These are phyloP conservation scores for Neofusicoccum umdonicola DNA, from an alignment of 2,329 filamentous ascomycete genomes.

Conservation along the genomic window DNA sequence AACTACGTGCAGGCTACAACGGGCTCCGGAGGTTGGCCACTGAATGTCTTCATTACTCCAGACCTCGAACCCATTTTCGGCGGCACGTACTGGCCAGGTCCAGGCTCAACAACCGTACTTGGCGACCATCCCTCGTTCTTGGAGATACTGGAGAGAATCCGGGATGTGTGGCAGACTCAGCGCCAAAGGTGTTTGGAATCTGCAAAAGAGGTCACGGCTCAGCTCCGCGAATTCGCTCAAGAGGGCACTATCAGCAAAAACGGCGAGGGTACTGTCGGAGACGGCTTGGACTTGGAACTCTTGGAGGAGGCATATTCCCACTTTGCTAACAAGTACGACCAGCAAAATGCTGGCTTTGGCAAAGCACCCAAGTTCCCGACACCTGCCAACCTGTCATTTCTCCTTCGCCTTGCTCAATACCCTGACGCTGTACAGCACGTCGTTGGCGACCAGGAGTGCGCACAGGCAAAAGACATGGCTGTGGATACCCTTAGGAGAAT, in stretches of 20 bases:
- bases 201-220: constrained; percentile 75
- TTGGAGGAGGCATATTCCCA: constrained; percentile 85
- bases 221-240: constrained; percentile 82
- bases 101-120: constrained; percentile 55
- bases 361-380: constrained; percentile 84
- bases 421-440: constrained; percentile 74
- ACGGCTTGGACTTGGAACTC: constrained; percentile 82
- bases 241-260: constrained; percentile 67
- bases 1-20: constrained; percentile 95
- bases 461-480: constrained; percentile 73
- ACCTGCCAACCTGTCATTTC: constrained; percentile 77
- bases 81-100: constrained; percentile 91
- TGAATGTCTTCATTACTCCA: constrained; percentile 95
- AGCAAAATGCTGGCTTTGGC: constrained; percentile 72
- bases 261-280: constrained; percentile 46
- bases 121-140: constrained; percentile 70
- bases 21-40: constrained; percentile 85
- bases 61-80: constrained; percentile 92
- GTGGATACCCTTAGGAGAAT: constrained; percentile 78
- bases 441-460: constrained; percentile 78
- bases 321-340: constrained; percentile 78
- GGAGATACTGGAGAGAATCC: constrained; percentile 75
- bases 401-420: constrained; percentile 72
- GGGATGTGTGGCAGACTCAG: constrained; percentile 74
- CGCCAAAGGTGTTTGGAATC: constrained; percentile 79